Evolutionary conservation across 768 basidiomycete species (phyloP).

Genomic region (Mycena crocata): DNA sequence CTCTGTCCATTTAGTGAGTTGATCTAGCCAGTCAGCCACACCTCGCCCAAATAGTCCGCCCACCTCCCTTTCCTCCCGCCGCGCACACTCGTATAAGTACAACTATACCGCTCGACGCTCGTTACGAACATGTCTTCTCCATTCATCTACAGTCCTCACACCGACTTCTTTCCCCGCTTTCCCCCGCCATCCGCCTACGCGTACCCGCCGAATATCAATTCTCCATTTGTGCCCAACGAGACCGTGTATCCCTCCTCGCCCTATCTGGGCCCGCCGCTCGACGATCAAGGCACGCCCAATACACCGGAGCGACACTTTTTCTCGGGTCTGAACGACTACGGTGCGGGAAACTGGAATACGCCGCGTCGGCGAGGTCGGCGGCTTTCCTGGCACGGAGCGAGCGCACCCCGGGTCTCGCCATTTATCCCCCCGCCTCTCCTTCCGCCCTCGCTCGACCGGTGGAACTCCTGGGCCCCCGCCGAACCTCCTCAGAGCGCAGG

Average conservation of each 20-base stretch:
- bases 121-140: conserved; percentile 51
- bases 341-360: conserved; percentile 8
- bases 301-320: conserved; percentile 42
- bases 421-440: conserved; percentile 25
- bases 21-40: conserved; percentile 25
- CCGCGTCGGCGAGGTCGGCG: conserved; percentile 48
- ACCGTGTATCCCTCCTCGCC: conserved; percentile 53
- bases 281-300: conserved; percentile 34
- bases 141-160: conserved; percentile 56
- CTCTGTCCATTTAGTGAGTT: conserved; percentile 8
- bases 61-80: neutral
- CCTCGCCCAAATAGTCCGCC: conserved; percentile 23
- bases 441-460: conserved; percentile 29
- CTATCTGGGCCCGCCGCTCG: conserved; percentile 25
- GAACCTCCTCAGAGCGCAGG: conserved; percentile 15
- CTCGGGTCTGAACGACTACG: conserved; percentile 25
- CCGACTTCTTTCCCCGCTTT: conserved; percentile 47
- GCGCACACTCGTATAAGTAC: conserved; percentile 21
- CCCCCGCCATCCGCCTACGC: conserved; percentile 45
- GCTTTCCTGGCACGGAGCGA: conserved; percentile 56
- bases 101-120: conserved; percentile 23
- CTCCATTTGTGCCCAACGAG: conserved; percentile 58
- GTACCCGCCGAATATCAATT: conserved; percentile 27
- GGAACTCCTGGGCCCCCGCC: conserved; percentile 44
- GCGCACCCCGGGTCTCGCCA: conserved; percentile 30